Conservation (phyloP, 2,329 filamentous ascomycete genomes). For the Cladosporium sp. region DNA sequence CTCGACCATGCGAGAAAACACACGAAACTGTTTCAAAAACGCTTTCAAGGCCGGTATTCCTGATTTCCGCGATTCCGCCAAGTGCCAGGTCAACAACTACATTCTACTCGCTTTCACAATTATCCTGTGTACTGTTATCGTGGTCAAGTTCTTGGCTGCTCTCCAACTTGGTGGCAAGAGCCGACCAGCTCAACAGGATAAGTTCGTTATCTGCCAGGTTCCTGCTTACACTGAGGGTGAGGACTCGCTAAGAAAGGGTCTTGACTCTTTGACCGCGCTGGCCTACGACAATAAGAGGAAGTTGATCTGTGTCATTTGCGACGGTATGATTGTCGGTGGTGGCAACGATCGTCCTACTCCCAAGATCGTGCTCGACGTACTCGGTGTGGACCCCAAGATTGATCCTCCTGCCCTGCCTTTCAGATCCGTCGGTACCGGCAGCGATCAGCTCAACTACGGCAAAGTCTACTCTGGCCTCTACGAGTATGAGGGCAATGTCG, state of each 20-base stretch:
- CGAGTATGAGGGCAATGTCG: conserved; percentile 95
- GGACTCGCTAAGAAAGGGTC: conserved; percentile 84
- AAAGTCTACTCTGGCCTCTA: conserved; percentile 98
- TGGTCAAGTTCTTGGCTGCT: conserved; percentile 85
- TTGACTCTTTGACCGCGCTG: conserved; percentile 89
- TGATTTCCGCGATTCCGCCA: conserved; percentile 74
- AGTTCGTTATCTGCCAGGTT: conserved; percentile 97
- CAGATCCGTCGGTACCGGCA: conserved; percentile 84
- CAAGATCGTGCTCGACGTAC: conserved; percentile 94
- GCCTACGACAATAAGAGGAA: conserved; percentile 99
- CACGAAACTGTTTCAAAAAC: conserved; percentile 75
- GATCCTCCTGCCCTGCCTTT: conserved; percentile 92
- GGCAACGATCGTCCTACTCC: conserved; percentile 96
- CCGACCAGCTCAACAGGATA: conserved; percentile 85
- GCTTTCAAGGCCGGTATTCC: conserved; percentile 76
- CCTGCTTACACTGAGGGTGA: conserved; percentile 98
- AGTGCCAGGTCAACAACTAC: conserved; percentile 86
- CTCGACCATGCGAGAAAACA: conserved; percentile 57
- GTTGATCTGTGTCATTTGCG: conserved; percentile 91
- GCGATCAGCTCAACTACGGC: conserved; percentile 92
- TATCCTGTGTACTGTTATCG: conserved; percentile 73
- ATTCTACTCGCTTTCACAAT: conserved; percentile 84
- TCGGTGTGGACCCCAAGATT: conserved; percentile 93
- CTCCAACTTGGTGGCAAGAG: conserved; percentile 91
- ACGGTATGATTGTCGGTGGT: conserved; percentile 92